These are phyloP conservation scores for Monascus ruber DNA, from an alignment of 2,329 filamentous ascomycete genomes.

Conservation along the genomic window DNA sequence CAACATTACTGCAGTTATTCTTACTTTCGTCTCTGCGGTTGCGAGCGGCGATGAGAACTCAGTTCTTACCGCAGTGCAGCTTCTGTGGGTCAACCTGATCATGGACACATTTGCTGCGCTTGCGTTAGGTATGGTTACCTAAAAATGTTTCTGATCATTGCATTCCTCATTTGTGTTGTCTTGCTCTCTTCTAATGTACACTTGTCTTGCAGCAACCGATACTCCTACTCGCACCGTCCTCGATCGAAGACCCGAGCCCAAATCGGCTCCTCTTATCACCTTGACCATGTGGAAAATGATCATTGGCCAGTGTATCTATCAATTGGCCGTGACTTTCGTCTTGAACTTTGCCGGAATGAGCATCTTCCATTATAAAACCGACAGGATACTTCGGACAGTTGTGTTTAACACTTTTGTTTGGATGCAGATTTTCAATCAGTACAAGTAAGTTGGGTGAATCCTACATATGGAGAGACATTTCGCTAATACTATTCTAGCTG, in stretches of 20 bases:
- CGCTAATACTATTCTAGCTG: constrained; percentile 9
- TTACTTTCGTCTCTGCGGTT: constrained; percentile 55
- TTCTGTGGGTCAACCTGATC: constrained; percentile 59
- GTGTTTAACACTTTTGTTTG: constrained; percentile 37
- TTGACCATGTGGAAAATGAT: constrained; percentile 39
- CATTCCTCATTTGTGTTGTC: neutral
- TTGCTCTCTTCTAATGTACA: neutral
- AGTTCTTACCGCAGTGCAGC: constrained; percentile 54
- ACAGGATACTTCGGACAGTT: constrained; percentile 20
- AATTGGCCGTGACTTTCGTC: constrained; percentile 30
- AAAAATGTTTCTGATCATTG: too few species aligned
- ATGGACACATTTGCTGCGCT: constrained; percentile 60
- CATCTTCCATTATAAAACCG: constrained; percentile 19
- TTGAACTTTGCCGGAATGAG: constrained; percentile 35
- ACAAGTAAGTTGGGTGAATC: constrained; percentile 22
- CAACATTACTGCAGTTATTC: constrained; percentile 56
- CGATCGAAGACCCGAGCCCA: constrained; percentile 40
- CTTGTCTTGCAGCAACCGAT: constrained; percentile 40
- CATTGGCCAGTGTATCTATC: constrained; percentile 32
- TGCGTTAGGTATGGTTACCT: constrained; percentile 32
- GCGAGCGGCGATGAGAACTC: constrained; percentile 44
- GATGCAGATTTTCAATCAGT: constrained; percentile 41
- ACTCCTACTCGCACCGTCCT: constrained; percentile 48
- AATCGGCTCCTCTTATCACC: constrained; percentile 35
- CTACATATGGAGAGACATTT: neutral